Percentiles rank a stretch among this genome's conserved stretches.
Conservation (phyloP, 345 rosid species). For the Dovyalis caffra region DNA sequence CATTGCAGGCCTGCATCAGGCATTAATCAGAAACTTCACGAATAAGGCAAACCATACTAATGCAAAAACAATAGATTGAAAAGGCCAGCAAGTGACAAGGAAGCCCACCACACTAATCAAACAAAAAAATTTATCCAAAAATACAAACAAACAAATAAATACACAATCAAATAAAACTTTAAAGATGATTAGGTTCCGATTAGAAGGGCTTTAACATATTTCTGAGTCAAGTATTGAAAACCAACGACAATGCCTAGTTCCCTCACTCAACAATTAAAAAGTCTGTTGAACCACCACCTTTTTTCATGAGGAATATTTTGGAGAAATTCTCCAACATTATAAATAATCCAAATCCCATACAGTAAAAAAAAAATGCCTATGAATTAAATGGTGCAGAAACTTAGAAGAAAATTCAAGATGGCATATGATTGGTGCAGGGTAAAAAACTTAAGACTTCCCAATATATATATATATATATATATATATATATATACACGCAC, state of each 20-base stretch:
- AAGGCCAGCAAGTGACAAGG: neutral
- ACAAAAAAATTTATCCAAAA: neutral
- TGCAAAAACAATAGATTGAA: constrained; percentile 6
- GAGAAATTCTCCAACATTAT: neutral
- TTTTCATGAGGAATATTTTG: neutral
- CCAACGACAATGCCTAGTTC: neutral
- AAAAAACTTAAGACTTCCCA: neutral
- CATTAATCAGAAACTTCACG: constrained; percentile 5
- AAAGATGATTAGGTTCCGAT: neutral
- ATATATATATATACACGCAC: no score
- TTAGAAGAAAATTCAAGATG: neutral
- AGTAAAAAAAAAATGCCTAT: neutral
- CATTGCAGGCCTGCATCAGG: constrained; percentile 90
- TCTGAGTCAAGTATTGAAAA: neutral
- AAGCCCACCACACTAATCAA: neutral
- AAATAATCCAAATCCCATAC: neutral
- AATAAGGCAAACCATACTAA: neutral
- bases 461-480: no score
- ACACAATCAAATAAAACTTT: neutral
- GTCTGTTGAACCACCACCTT: neutral
- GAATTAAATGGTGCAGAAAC: neutral
- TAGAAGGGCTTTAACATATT: neutral
- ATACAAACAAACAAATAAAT: neutral
- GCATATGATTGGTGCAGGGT: neutral
- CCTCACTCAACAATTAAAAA: neutral